Conservation (phyloP, 306 rosid genomes). For the Lathyrus sativus region DNA sequence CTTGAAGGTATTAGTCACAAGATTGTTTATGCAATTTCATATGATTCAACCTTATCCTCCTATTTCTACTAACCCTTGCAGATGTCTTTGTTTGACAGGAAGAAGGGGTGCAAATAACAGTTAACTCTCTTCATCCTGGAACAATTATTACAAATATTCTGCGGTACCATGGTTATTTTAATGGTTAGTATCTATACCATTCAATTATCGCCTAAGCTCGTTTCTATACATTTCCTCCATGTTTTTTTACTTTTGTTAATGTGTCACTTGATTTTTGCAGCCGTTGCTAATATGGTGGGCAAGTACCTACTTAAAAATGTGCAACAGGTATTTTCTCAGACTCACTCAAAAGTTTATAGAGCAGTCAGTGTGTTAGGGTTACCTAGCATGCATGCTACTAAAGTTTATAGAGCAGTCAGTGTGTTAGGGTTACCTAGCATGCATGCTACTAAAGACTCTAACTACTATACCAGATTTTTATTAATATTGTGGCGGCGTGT, state of each 20-base stretch:
- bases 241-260: background rate
- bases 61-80: constrained; percentile 4
- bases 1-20: constrained; percentile 60
- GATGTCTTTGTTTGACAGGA: constrained; percentile 49
- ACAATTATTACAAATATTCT: constrained; percentile 66
- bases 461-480: constrained; percentile 21
- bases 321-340: constrained; percentile 55
- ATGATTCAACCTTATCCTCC: constrained; percentile 15
- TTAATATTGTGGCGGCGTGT: constrained; percentile 36
- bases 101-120: constrained; percentile 74
- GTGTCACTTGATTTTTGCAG: constrained; percentile 52
- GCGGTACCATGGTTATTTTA: constrained; percentile 50
- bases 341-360: background rate
- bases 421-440: background rate
- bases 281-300: constrained; percentile 47
- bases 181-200: constrained; percentile 48
- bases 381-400: constrained; percentile 20
- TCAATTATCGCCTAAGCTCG: background rate
- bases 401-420: background rate
- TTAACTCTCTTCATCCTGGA: constrained; percentile 82
- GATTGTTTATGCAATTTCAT: constrained; percentile 22
- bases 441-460: constrained; percentile 11
- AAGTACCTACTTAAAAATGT: constrained; percentile 60
- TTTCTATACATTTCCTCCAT: too few species aligned
- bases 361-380: background rate